phyloP scores from a whole-genome alignment of 257 asterid species.

The Marsdenia floribunda region DNA sequence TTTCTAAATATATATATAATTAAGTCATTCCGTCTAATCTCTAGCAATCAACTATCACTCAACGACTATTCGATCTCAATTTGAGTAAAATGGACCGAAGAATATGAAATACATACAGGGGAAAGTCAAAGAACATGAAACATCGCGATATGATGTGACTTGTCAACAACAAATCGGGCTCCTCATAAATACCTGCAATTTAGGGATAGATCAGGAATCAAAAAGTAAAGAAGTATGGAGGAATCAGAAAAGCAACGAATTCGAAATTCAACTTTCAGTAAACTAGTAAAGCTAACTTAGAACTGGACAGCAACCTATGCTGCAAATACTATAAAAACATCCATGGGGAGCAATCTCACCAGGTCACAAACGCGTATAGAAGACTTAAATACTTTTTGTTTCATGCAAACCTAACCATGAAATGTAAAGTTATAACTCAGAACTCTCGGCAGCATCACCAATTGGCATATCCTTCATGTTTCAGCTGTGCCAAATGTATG shows the following conservation, averaged over 20 bases:
- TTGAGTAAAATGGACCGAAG: background rate
- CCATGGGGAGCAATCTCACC: background rate
- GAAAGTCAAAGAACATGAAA: background rate
- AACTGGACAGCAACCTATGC: background rate
- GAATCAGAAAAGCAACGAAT: background rate
- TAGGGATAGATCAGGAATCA: background rate
- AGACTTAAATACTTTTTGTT: background rate
- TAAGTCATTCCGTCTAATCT: no score
- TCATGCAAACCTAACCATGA: background rate
- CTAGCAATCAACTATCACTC: no score
- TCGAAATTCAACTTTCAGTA: background rate
- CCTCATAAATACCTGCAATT: slow-evolving; percentile 19
- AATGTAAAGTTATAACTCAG: background rate
- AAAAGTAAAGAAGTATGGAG: background rate
- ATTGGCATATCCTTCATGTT: background rate
- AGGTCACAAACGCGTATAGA: background rate
- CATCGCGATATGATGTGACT: background rate
- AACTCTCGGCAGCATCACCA: background rate
- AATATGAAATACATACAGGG: background rate
- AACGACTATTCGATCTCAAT: background rate
- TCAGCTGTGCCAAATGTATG: background rate
- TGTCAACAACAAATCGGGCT: background rate
- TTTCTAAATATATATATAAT: no score
- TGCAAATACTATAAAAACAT: background rate
- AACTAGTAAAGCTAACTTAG: background rate